Base-by-base conservation (phyloP, 805 yeast genomes). In the Candida dendrica region DNA sequence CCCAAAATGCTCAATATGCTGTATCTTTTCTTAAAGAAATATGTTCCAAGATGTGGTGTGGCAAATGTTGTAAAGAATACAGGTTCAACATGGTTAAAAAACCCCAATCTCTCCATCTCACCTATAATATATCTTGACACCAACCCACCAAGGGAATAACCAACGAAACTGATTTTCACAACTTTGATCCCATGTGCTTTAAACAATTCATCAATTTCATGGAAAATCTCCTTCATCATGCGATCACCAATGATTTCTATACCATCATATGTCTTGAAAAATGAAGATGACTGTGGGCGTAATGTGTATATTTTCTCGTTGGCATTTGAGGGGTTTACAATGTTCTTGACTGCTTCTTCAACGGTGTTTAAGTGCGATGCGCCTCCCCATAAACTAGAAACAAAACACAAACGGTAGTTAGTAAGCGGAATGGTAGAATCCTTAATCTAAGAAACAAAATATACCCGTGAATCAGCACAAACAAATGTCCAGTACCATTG, bases 101-200 rank as follows among this genome's bases (percentile, higher is more conserved):
- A 75, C 45, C 64, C 69, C 51, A 66, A 73, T 47, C 68, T 81
- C 60, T 59, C 74, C 48, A 79, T 65, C 37, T 83, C 69, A 2
- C 97, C 97, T 37, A 89, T 70, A 20, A 88, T 81, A 58, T 86
- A 89, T 39, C 97, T 68, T 0, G 89, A 71, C 27, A 91, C 77
- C 30, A 90, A 63, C 0, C 98, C 98, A 18, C 98, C 97, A 44
- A 91, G 65, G 0, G 96, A 86, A 59, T 90, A 91, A 0, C 98
- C 96, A 3, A 86, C 71, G 34, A 91, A 68, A 46, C 95, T 84
- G 39, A 91, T 74, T 50, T 79, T 71, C 13, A 66, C 62, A 52
- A 75, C 61, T 19, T 55, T 42, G 39, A 61, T 50, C 42, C 53
- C 52, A 37, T 61, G 42, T 10, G 64, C 63, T 14, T 45, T 46